phyloP scores from a whole-genome alignment of 2,329 filamentous ascomycete genomes.

The Arthroderma sp. region DNA sequence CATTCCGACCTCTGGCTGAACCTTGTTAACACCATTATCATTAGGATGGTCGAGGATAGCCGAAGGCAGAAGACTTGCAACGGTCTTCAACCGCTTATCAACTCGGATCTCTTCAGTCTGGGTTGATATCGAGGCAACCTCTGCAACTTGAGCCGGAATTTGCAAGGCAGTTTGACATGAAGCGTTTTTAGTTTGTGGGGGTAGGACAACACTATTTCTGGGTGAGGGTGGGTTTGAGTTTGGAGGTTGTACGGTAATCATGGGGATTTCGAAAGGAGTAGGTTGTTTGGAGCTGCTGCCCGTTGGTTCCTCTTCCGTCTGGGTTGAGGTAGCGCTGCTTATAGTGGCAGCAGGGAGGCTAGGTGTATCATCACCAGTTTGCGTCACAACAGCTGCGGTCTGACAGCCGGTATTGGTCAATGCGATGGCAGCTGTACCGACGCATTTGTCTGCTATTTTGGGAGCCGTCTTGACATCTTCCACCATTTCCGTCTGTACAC shows the following conservation, averaged over 20 bases:
- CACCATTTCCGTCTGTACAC: too few relatives aligned
- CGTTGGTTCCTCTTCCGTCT: conserved; percentile 20
- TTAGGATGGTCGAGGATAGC: conserved; percentile 47
- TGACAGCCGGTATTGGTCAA: conserved; percentile 33
- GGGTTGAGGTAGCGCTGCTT: conserved; percentile 13
- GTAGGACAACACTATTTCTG: conserved; percentile 58
- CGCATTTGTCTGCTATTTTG: conserved; percentile 18
- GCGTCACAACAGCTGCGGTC: conserved; percentile 21
- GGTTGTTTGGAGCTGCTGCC: background rate
- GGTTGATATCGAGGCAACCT: conserved; percentile 45
- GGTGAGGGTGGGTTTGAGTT: conserved; percentile 71
- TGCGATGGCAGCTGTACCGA: conserved; percentile 20
- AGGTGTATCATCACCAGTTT: conserved; percentile 1
- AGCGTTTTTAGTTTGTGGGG: conserved; percentile 66
- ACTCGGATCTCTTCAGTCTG: conserved; percentile 89
- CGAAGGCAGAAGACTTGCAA: conserved; percentile 66
- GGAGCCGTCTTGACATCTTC: background rate
- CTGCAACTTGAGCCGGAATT: conserved; percentile 35
- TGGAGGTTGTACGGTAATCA: conserved; percentile 84
- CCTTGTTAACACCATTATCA: conserved; percentile 13
- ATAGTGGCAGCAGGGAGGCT: too few relatives aligned
- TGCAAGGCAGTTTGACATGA: conserved; percentile 54
- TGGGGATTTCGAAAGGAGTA: conserved; percentile 45
- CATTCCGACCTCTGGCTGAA: conserved; percentile 16
- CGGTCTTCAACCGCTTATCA: conserved; percentile 62